phyloP scores from a whole-genome alignment of 2,329 filamentous ascomycete species.

The Ophiocordyceps sinensis region DNA sequence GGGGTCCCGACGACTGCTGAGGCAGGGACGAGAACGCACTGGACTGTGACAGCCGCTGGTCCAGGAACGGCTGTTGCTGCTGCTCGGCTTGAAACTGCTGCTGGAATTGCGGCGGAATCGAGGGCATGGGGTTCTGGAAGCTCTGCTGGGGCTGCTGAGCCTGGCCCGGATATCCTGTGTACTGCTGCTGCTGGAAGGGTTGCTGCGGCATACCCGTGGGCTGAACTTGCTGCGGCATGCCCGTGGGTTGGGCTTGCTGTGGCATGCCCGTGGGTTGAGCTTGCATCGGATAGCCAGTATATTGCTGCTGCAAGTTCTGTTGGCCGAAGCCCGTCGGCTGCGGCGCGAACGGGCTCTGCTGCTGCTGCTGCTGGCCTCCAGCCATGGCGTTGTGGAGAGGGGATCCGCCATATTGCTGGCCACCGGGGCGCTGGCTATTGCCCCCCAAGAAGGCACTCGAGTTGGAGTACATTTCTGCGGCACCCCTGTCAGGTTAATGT shows the following conservation, averaged over 20 bases:
- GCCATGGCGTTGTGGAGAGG: conserved; percentile 38
- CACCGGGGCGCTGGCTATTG: conserved; percentile 59
- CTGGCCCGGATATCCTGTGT: conserved; percentile 46
- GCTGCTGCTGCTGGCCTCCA: conserved; percentile 30
- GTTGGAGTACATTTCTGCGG: conserved; percentile 68
- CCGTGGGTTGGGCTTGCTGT: conserved; percentile 31
- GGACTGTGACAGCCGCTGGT: conserved; percentile 17
- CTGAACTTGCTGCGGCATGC: conserved; percentile 37
- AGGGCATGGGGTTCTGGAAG: conserved; percentile 44
- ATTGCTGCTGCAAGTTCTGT: conserved; percentile 36
- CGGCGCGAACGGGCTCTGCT: conserved; percentile 39
- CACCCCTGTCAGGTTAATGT: not conserved
- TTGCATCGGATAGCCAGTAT: conserved; percentile 45
- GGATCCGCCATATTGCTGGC: conserved; percentile 27
- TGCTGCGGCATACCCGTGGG: conserved; percentile 38
- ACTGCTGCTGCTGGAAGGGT: conserved; percentile 48
- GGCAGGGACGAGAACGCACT: conserved; percentile 24
- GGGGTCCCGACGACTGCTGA: conserved; percentile 33
- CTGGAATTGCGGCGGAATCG: conserved; percentile 45
- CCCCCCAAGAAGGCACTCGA: conserved; percentile 74
- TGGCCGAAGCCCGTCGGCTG: conserved; percentile 48
- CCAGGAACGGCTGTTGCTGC: conserved; percentile 27
- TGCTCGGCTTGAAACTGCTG: conserved; percentile 42
- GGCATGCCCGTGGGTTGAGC: conserved; percentile 31
- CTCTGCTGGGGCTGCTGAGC: conserved; percentile 40